Evolutionary conservation across 768 basidiomycete species (phyloP).

Genomic region (Trametes cubensis): DNA sequence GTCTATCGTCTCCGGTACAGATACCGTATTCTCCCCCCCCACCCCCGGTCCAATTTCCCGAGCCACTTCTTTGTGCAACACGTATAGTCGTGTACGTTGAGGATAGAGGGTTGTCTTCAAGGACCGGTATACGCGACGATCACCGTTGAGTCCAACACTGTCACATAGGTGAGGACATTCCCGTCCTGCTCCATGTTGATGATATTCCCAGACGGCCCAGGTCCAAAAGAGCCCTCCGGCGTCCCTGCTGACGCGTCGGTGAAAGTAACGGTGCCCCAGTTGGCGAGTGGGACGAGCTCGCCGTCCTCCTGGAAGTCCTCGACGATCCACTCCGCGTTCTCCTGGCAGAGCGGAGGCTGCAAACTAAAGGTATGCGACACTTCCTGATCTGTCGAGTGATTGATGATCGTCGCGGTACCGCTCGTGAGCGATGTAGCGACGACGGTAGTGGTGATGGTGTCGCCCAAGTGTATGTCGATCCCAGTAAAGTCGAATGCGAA

Average conservation of each 20-base stretch:
- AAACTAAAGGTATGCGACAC: slow-evolving; percentile 37
- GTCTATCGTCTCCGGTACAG: slow-evolving; percentile 37
- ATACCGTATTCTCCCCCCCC: slow-evolving; percentile 40
- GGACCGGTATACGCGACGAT: too few relatives aligned
- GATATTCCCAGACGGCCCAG: too few relatives aligned
- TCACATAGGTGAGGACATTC: too few relatives aligned
- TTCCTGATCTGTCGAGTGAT: slow-evolving; percentile 32
- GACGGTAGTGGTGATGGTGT: slow-evolving; percentile 34
- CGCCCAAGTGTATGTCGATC: too few relatives aligned
- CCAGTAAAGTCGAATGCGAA: too few relatives aligned
- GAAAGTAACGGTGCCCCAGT: slow-evolving; percentile 44
- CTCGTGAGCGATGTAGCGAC: slow-evolving; percentile 31
- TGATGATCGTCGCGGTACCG: slow-evolving; percentile 34
- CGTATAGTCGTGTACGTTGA: too few relatives aligned
- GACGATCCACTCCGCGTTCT: slow-evolving; percentile 44
- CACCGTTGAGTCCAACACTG: too few relatives aligned
- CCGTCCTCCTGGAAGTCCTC: slow-evolving; percentile 35
- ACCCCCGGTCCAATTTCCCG: too few relatives aligned
- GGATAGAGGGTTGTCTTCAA: too few relatives aligned
- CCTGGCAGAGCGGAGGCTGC: slow-evolving; percentile 34
- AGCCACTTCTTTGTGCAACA: too few relatives aligned
- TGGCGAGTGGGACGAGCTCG: slow-evolving; percentile 39
- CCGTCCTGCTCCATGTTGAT: too few relatives aligned
- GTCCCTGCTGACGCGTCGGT: slow-evolving; percentile 35
- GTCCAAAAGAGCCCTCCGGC: too few relatives aligned